These are phyloP conservation scores for Aspergillus bertholletiae DNA, from an alignment of 495 filamentous ascomycete species.

Conservation along the genomic window DNA sequence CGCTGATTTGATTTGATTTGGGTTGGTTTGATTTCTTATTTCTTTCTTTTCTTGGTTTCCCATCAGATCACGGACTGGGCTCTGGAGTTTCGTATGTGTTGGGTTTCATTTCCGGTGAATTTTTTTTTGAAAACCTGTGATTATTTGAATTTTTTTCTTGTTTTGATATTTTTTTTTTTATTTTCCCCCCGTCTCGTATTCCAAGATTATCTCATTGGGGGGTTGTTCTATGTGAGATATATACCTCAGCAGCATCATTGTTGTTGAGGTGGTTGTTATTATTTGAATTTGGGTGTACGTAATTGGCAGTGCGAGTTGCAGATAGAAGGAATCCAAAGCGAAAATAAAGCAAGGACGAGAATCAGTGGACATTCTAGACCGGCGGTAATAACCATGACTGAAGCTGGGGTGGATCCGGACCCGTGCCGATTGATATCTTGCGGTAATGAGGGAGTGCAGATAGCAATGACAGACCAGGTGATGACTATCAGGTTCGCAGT, in stretches of 20 bases:
- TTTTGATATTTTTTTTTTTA: neutral
- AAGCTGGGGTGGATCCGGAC: neutral
- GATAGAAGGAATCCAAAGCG: neutral
- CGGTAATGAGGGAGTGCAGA: neutral
- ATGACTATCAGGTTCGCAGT: too few species aligned
- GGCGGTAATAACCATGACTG: neutral
- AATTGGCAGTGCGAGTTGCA: neutral
- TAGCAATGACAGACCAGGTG: too few species aligned
- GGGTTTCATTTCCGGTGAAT: slow-evolving; percentile 8
- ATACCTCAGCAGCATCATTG: too few species aligned
- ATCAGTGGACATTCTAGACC: neutral
- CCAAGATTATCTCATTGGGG: too few species aligned
- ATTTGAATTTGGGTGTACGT: slow-evolving; percentile 6
- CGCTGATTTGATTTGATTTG: neutral
- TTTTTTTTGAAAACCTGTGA: slow-evolving; percentile 11
- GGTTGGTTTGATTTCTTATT: neutral
- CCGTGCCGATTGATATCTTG: neutral
- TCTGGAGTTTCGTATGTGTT: slow-evolving; percentile 9
- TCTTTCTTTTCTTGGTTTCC: neutral
- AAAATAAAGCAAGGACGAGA: neutral
- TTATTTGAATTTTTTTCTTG: slow-evolving; percentile 13
- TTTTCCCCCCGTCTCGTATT: too few species aligned
- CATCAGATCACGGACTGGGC: slow-evolving; percentile 6
- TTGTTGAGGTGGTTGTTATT: slow-evolving; percentile 12
- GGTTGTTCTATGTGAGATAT: slow-evolving; percentile 1